A percentile compares a stretch with the other conserved stretches of the same genome.
phyloP scores from a whole-genome alignment of 306 rosid genomes.

The Ormosia emarginata region DNA sequence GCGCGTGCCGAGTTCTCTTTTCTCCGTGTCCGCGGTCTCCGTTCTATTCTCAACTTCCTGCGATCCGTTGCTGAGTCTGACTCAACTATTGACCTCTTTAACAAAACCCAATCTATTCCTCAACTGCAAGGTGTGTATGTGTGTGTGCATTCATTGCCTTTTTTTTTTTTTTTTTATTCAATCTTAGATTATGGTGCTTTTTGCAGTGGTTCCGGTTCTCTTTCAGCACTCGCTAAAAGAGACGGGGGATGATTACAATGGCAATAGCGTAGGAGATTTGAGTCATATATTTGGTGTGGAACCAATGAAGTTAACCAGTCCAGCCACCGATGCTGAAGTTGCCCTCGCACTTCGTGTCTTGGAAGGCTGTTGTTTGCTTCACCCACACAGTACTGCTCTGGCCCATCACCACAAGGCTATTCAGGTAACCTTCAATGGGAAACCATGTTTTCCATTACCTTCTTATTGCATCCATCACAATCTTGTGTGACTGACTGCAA shows the following conservation, averaged over 20 bases:
- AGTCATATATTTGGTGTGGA: conserved; percentile 71
- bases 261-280: conserved; percentile 49
- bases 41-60: conserved; percentile 77
- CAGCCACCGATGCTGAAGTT: conserved; percentile 65
- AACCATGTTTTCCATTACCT: not conserved
- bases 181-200: not conserved
- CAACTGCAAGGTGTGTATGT: conserved; percentile 62
- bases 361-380: conserved; percentile 80
- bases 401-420: conserved; percentile 65
- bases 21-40: conserved; percentile 83
- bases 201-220: conserved; percentile 77
- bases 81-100: conserved; percentile 59
- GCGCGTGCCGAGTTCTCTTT: conserved; percentile 87
- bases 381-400: conserved; percentile 48
- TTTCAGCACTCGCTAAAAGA: conserved; percentile 80
- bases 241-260: conserved; percentile 37
- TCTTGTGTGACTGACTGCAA: not conserved
- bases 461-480: not conserved
- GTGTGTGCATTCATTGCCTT: not conserved
- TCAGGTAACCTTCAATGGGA: conserved; percentile 29
- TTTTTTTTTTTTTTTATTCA: not conserved
- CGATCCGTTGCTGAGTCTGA: conserved; percentile 72
- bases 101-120: conserved; percentile 63
- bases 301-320: conserved; percentile 67
- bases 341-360: conserved; percentile 63